A percentile compares a stretch with the other conserved stretches of the same genome.
phyloP scores from a whole-genome alignment of 2,329 filamentous ascomycete genomes.

The Pseudocercospora vitis region DNA sequence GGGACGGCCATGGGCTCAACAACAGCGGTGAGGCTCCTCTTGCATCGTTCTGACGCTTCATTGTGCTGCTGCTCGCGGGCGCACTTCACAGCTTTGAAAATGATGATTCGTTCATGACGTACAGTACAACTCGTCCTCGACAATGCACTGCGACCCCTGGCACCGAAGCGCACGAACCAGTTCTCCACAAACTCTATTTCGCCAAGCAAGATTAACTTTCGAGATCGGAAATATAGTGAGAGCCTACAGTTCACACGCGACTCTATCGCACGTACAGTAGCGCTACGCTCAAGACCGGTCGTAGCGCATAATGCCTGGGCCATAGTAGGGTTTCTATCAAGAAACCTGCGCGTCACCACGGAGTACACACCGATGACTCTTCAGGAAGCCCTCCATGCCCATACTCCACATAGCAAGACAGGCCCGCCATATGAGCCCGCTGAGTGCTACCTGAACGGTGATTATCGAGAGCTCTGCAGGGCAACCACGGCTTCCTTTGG shows the following conservation, averaged over 20 bases:
- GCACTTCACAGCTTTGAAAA: not conserved
- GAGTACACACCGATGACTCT: no score
- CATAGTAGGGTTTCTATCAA: no score
- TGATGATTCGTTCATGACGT: not conserved
- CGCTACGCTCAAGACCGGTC: no score
- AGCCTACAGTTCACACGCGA: no score
- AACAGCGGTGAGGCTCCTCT: not conserved
- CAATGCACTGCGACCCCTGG: not conserved
- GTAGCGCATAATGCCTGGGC: no score
- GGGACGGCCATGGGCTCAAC: not conserved
- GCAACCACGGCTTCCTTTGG: constrained; percentile 51
- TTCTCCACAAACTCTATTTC: not conserved
- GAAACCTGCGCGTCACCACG: no score
- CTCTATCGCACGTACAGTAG: no score
- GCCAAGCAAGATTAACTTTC: not conserved
- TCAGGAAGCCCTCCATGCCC: no score
- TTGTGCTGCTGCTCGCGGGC: not conserved
- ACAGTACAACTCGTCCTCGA: not conserved
- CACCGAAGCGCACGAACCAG: not conserved
- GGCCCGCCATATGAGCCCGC: not conserved
- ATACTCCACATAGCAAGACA: no score
- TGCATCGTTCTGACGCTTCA: not conserved
- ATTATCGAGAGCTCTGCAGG: constrained; percentile 9
- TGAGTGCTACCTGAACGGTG: not conserved
- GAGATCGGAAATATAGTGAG: no score